These are phyloP conservation scores for Stemphylium lycopersici DNA, from an alignment of 2,329 filamentous ascomycete genomes.

Conservation along the genomic window DNA sequence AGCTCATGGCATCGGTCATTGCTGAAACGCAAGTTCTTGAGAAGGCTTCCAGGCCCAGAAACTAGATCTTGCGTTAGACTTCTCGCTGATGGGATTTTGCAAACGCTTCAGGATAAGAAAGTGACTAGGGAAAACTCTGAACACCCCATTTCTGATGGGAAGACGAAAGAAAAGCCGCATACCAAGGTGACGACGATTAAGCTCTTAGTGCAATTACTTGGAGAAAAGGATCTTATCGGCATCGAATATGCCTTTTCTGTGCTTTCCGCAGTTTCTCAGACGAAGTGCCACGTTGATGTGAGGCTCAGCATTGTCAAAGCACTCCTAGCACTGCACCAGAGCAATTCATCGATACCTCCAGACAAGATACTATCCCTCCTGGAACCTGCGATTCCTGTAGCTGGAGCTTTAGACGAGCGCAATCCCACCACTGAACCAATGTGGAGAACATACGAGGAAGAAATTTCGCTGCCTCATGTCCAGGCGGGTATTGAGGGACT, in stretches of 20 bases:
- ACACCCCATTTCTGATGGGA: too few relatives aligned
- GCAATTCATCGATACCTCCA: background rate
- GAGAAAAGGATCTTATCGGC: conserved; percentile 42
- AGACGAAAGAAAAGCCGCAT: conserved; percentile 5
- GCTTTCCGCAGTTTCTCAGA: conserved; percentile 37
- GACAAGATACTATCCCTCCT: conserved; percentile 32
- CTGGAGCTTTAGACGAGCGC: conserved; percentile 46
- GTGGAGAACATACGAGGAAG: conserved; percentile 38
- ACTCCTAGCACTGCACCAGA: conserved; percentile 38
- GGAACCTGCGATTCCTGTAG: conserved; percentile 39
- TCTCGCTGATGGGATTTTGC: conserved; percentile 41
- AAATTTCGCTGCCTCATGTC: conserved; percentile 14
- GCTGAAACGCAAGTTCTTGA: conserved; percentile 41
- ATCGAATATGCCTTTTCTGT: conserved; percentile 37
- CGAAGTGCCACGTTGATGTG: conserved; percentile 48
- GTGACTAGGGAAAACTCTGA: background rate
- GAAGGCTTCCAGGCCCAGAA: conserved; percentile 37
- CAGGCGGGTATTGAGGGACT: background rate
- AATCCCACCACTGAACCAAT: conserved; percentile 33
- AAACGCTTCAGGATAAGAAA: conserved; percentile 30
- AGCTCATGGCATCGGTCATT: conserved; percentile 53
- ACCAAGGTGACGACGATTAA: conserved; percentile 54
- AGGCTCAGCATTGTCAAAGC: conserved; percentile 42
- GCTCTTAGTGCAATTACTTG: conserved; percentile 49
- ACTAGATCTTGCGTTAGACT: conserved; percentile 35